Evolutionary conservation across 192 early-diverging fungal genomes (phyloP), one percentile per base, ranked within the genome.

Genomic region (Entrophospora sp.): DNA sequence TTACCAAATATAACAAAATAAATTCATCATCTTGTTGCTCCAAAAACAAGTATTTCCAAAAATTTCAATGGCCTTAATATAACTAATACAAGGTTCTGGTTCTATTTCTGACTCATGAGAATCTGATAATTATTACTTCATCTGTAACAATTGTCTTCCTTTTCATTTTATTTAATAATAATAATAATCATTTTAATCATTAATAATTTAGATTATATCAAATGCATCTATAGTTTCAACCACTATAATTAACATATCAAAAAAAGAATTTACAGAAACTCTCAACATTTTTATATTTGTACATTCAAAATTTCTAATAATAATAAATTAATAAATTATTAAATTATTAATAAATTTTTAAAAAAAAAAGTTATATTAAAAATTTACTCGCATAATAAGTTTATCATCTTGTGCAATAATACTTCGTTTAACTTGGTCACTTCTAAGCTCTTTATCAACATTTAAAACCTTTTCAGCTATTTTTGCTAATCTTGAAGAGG

Each of bases 241-340:
- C 5, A 79, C 75, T 78, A 79, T 81, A 3, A 60, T 68, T 25
- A 81, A 20, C 67, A 77, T 73, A 25, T 81, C 80, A 35, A 81
- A 69, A 38, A 81, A 77, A 3, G 77, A 72, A n/a, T 77, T 79
- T 10, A 73, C 70, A 13, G 80, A 71, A 13, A 79, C 76, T 34
- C 80, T 70, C 20, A 81, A 63, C 68, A 77, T 75, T 25, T 71
- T 71, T 7, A 71, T 43, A 14, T 64, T 70, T 5, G 56, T 10
- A 43, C 74, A 71, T 2, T 73, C 65, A 67, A 78, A 78, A 22
- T 62, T 24, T 32, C 79, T 81, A 43, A 34, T 8, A 71, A 40
- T 32, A 66, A 51, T 8, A 13, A 30, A 20, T 28, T 12, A 55
- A 44, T 12, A 31, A 28, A 59, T 24, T 5, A 38, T 30, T 27